Base-by-base conservation (phyloP, 1,139 yeast genomes). In the Hemisphaericaspora lyxosophila region DNA sequence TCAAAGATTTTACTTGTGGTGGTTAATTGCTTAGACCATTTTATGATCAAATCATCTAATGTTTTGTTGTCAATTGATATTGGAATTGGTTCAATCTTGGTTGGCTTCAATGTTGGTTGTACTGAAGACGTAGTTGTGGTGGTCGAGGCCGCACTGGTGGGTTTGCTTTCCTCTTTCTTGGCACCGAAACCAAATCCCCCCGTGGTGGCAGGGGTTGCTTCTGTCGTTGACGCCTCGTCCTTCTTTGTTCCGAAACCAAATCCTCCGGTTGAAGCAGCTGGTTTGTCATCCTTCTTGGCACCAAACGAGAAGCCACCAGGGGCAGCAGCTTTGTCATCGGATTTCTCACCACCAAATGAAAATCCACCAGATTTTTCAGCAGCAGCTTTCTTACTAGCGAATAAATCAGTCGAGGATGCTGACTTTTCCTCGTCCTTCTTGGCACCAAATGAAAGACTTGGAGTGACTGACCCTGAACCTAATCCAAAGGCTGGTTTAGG, bases 11-110 rank as follows among this genome's bases (percentile, higher is more conserved):
- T 71, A 1, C 92, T 78, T 0, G 95, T 81, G 16, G 78, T 73
- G 4, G 90, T 73, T 44, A 92, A 66, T 50, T 94, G 95, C 42
- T 80, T 79, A 1, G 97, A 85, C 99, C 98, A 94, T 61, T 85
- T 89, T 23, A 89, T 78, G 36, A 94, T 85, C 47, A 92, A 75
- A 57, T 92, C 98, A 53, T 92, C 98, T 57, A 94, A 70, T 1
- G 96, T 88, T 57, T 88, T 88, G 64, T 92, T 92, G 51, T 86
- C 89, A 35, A 94, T 74, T 7, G 95, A 84, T 3, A 88, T 78
- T 19, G 89, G 85, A 36, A 78, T 73, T 12, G 88, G 82, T 48
- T 78, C 80, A 17, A 82, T 72, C 35, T 69, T 73, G 28, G 75
- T 70, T 18, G 71, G 73, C 51, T 66, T 75, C 53, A 48, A 64